Percentiles rank a stretch among this genome's conserved stretches.
phyloP scores from a whole-genome alignment of 2,329 filamentous ascomycete species.

The Arthroderma sp. region DNA sequence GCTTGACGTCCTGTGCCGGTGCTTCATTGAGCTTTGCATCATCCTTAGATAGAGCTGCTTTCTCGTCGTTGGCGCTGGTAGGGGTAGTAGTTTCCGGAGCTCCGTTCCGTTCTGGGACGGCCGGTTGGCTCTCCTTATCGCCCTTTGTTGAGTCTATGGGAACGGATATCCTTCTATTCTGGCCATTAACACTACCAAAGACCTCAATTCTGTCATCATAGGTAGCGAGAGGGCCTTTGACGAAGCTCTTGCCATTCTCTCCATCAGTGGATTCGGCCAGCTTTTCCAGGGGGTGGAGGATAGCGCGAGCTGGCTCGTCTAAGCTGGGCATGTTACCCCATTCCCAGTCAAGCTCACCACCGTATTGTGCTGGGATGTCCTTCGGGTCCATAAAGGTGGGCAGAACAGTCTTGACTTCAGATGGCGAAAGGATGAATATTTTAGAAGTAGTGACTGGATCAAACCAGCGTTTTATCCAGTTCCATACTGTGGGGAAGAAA shows the following conservation, averaged over 20 bases:
- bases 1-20: too few species aligned
- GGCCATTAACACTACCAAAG: slow-evolving; percentile 42
- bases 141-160: neutral
- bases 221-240: slow-evolving; percentile 51
- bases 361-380: slow-evolving; percentile 82
- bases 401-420: slow-evolving; percentile 65
- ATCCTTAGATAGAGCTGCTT: slow-evolving; percentile 6
- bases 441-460: slow-evolving; percentile 88
- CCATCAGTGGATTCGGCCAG: slow-evolving; percentile 15
- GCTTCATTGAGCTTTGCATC: neutral
- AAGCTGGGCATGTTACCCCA: slow-evolving; percentile 64
- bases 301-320: slow-evolving; percentile 39
- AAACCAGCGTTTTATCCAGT: slow-evolving; percentile 93
- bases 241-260: slow-evolving; percentile 10
- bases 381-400: slow-evolving; percentile 65
- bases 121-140: neutral
- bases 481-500: slow-evolving; percentile 85
- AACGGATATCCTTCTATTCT: slow-evolving; percentile 6
- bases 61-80: slow-evolving; percentile 23
- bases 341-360: slow-evolving; percentile 68
- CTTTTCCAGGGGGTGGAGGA: slow-evolving; percentile 20
- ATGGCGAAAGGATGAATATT: slow-evolving; percentile 71
- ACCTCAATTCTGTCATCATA: slow-evolving; percentile 70
- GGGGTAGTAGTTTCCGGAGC: slow-evolving; percentile 14
- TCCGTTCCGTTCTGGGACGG: neutral